Conservation (phyloP, 768 basidiomycete species). For the Clitopilus hobsonii region DNA sequence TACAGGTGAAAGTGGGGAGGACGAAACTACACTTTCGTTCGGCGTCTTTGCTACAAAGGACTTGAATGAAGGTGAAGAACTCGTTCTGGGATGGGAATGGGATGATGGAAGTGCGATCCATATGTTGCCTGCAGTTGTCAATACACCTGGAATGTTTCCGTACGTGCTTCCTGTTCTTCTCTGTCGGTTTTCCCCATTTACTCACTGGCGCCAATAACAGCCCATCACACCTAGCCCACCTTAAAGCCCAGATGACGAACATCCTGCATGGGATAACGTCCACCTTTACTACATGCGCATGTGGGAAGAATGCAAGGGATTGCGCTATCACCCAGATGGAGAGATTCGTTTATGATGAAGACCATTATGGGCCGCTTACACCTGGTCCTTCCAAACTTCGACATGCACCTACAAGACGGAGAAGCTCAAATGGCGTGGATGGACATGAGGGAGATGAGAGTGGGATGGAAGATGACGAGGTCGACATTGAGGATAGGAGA, state of each 20-base stretch:
- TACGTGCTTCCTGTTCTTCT: conserved; percentile 28
- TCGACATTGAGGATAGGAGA: neutral
- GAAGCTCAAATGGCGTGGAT: neutral
- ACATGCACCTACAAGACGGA: neutral
- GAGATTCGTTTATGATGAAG: conserved; percentile 43
- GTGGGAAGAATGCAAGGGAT: conserved; percentile 55
- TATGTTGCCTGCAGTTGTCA: conserved; percentile 61
- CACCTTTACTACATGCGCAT: conserved; percentile 73
- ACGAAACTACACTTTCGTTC: conserved; percentile 47
- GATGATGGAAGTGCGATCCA: conserved; percentile 89
- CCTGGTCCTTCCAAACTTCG: neutral
- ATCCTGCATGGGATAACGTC: conserved; percentile 67
- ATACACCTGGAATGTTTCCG: conserved; percentile 53
- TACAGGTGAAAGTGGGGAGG: neutral
- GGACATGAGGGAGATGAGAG: neutral
- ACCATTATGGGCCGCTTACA: neutral
- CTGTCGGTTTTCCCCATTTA: conserved; percentile 4
- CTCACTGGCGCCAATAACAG: conserved; percentile 21
- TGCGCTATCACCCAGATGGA: conserved; percentile 66
- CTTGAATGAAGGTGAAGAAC: conserved; percentile 75
- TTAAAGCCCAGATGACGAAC: conserved; percentile 62
- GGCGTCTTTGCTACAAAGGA: conserved; percentile 78
- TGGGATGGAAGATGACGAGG: neutral
- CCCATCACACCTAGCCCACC: conserved; percentile 42
- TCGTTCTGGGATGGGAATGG: conserved; percentile 95